phyloP scores from a whole-genome alignment of 805 yeast genomes.

The Candida andamanensis region DNA sequence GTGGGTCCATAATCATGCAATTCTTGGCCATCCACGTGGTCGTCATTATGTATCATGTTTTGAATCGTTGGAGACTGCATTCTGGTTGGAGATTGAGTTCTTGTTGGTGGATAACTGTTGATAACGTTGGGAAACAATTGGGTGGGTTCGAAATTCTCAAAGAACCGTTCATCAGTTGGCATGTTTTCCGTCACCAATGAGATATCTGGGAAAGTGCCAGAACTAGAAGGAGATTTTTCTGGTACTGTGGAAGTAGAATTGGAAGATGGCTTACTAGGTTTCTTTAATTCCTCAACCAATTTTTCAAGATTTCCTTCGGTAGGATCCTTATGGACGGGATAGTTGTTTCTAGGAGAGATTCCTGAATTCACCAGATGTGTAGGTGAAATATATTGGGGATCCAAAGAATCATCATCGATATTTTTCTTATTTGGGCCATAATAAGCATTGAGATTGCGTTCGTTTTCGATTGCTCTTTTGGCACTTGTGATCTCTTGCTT shows the following conservation, averaged over 20 bases:
- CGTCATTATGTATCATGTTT: constrained; percentile 1
- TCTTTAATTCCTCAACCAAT: constrained; percentile 29
- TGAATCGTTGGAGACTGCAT: too few relatives aligned
- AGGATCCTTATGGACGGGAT: constrained; percentile 8
- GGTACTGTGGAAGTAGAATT: constrained; percentile 3
- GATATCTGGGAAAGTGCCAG: constrained; percentile 46
- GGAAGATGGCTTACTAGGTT: constrained; percentile 4
- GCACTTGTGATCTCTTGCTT: constrained; percentile 28
- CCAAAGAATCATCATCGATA: constrained; percentile 3
- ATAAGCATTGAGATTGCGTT: constrained; percentile 15
- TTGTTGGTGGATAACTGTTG: constrained; percentile 32
- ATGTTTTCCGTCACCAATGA: constrained; percentile 50
- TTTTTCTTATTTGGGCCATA: constrained; percentile 7
- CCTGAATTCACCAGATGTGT: constrained; percentile 19
- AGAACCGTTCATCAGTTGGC: constrained; percentile 41
- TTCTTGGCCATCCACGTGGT: background rate
- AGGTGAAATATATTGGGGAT: constrained; percentile 11
- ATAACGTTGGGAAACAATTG: constrained; percentile 45
- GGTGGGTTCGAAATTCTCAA: constrained; percentile 52
- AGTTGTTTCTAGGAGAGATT: constrained; percentile 18
- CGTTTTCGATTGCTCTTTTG: constrained; percentile 19
- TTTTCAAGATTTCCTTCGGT: constrained; percentile 24
- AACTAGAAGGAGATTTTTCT: constrained; percentile 33
- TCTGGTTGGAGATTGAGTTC: constrained; percentile 34
- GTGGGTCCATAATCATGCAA: constrained; percentile 7